Evolutionary conservation across 139 green algal genomes (phyloP), one percentile per base, ranked within the genome.

Genomic region (Picochlorum costavermella): DNA sequence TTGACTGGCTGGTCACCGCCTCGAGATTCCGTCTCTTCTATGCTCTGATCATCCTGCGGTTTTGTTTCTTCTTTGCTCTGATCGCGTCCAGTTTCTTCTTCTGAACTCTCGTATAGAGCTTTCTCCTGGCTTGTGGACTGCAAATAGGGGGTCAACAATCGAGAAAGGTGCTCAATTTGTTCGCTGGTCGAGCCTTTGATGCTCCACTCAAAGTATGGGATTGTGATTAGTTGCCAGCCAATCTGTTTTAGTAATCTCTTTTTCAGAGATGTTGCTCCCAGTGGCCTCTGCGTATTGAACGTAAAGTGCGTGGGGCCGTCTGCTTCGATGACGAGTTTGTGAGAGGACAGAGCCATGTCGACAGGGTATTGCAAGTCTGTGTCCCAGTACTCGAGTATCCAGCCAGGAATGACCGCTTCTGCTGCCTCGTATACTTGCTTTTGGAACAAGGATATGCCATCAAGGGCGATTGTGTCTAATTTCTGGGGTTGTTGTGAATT

Each of bases 261-360:
- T 37, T 66, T 66, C 9, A 71, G n/a, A 9, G 29, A 14, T 33
- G 55, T 71, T 3, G n/a, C 13, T 25, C 65, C 65, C 29, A 71
- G 26, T 4, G 30, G 31, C 23, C 16, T 12, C 16, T n/a, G 20
- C 28, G 30, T 33, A 23, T 71, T 71, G 5, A 26, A 23, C 29
- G 23, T 28, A 36, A 65, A 71, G 23, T 71, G 65, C 17, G 16
- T 50, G 25, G 65, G 65, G 10, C 65, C 65, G 28, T 71, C 65
- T 8, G 55, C 31, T 37, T 71, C 65, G 11, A 71, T 33, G 2
- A 60, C 65, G 5, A 71, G 2, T 55, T 25, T 61, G n/a, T 50
- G 46, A 37, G 11, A 13, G 5, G 50, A 50, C 12, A 70, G 25
- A 5, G 63, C 63, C 23, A 48, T 48, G 48, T 70, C 63, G 1